Percentiles rank a stretch among this genome's conserved stretches.
Conservation (phyloP, 1,284 basidiomycete species). For the Hortiboletus rubellus region DNA sequence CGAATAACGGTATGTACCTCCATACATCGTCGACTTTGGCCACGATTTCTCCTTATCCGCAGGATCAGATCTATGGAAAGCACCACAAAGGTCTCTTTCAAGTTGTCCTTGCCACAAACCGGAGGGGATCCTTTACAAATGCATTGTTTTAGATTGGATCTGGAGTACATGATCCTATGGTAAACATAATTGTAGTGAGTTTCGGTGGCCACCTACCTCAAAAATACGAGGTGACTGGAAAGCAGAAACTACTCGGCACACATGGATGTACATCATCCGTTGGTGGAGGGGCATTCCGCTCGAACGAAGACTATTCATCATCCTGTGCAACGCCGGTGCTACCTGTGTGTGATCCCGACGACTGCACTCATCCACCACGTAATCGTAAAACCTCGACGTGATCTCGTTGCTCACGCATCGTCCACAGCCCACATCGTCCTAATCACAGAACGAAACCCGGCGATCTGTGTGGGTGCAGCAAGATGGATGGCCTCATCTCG, state of each 20-base stretch:
- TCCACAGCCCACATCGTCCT: constrained; percentile 3
- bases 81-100: too few relatives aligned
- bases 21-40: too few relatives aligned
- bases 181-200: too few relatives aligned
- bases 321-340: neutral
- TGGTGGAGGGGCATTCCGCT: neutral
- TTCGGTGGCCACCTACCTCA: too few relatives aligned
- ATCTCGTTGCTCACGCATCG: neutral
- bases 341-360: neutral
- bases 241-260: neutral
- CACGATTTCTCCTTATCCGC: too few relatives aligned
- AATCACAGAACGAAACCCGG: neutral
- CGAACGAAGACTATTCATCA: neutral
- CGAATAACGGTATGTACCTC: too few relatives aligned
- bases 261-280: neutral
- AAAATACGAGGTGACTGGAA: too few relatives aligned
- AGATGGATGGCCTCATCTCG: constrained; percentile 18
- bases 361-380: neutral
- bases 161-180: too few relatives aligned
- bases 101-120: too few relatives aligned
- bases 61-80: too few relatives aligned
- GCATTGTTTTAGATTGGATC: too few relatives aligned
- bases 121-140: too few relatives aligned
- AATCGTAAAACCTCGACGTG: neutral
- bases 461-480: neutral